Evolutionary conservation across 2,329 filamentous ascomycete genomes (phyloP), one percentile per base, ranked within the genome.

Genomic region (Apiospora aurea): DNA sequence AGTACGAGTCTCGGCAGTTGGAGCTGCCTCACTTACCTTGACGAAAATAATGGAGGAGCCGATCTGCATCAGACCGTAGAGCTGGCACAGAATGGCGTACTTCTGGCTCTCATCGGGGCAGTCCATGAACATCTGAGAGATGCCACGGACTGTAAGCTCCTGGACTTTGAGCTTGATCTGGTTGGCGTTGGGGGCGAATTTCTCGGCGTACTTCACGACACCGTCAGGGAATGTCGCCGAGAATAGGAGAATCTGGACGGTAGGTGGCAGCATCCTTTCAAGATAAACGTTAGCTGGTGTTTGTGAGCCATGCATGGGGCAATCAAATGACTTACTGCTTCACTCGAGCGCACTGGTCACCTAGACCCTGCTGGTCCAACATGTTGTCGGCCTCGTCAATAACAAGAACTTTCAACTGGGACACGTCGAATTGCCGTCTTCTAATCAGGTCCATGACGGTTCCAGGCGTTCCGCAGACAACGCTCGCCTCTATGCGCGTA

Each of bases 1-100:
- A 73, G 96, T 96, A 95, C 98, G 98, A 79, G 96, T 95, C 92
- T 98, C 98, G 74, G 96, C 98, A 89, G 98, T 96, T 75, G 98
- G 96, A 10, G 49, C 21, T 47, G 13, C 41, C 18, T 41, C 10
- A 82, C 86, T 73, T 85, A 95, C 94, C 87, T 92, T 94, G 82
- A 98, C 96, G 79, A 99, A 99, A 78, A 99, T 98, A 79, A 99
- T 97, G 0, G 96, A 98, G 10, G 96, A 97, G 6, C 95, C 95
- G 78, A 98, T 95, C 21, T 95, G 98, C 90, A 99, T 96, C 64
- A 98, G 87, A 72, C 96, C 95, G 80, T 99, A 99, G 73, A 99
- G 93, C 80, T 96, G 94, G 81, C 97, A 93, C 10, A 99, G 90
- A 72, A 94, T 91, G 47, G 93, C 90, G 80, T 97, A 99, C 81